Base-by-base conservation (phyloP, 2,329 filamentous ascomycete genomes). In the Aspergillus fijiensis region DNA sequence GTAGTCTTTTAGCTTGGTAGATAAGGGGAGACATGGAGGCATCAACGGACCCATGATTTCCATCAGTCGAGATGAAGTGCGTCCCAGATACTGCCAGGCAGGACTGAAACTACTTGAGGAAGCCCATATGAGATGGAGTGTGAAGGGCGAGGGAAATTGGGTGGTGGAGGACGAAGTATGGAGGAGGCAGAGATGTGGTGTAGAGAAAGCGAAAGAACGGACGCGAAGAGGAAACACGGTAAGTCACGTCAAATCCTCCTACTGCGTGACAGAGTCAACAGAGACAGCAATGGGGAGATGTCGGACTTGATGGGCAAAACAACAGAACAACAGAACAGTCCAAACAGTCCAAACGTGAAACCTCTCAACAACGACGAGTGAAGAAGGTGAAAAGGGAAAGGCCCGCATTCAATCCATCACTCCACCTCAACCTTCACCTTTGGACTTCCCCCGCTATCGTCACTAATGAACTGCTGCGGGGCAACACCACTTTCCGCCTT, bases 351-450 rank as follows among this genome's bases (percentile, higher is more conserved):
- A 45, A 45, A 45, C 42, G 54, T 45, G 27, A 58, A 14, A 14
- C 21, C 27, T 35, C 2, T 29, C 27, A 29, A 29, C 27, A 29
- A 29, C 27, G 7, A 29, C 27, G 7, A 29, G 7, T 2, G 27
- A 29, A 29, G 27, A 29, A 42, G 42, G 23, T 56, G 60, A 51
- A 9, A 16, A 16, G 2, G 12, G 5, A 16, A 35, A 35, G 33
- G 3, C 33, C 39, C 39, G 33, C 45, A 29, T 21, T 49, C 50
- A 49, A 59, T 49, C 62, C 53, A 42, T 53, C 33, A 33, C 60
- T 72, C 69, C 55, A 68, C 64, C 58, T 72, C 71, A 27, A 72
- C 57, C 60, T 55, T 55, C 51, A 52, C 51, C 51, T 23, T 16
- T 14, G 31, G 23, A 35, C 33, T 35, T 16, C 33, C 33, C 33